A percentile compares a stretch with the other conserved stretches of the same genome.
phyloP scores from a whole-genome alignment of 177 flowering plant species.

The Vitis hybrid region DNA sequence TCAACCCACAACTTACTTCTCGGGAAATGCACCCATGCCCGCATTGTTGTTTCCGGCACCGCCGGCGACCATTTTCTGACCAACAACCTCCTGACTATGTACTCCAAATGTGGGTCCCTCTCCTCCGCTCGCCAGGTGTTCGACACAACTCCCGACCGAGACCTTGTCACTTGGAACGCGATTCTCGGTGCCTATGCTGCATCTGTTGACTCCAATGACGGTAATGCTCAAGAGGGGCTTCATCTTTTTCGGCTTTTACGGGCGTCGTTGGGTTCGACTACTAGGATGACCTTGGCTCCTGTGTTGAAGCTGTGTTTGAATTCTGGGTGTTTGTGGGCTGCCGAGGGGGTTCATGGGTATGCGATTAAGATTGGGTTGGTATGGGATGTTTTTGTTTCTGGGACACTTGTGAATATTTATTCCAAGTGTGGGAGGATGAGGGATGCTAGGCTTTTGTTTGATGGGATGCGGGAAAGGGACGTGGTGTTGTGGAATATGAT shows the following conservation, averaged over 20 bases:
- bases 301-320: conserved; percentile 45
- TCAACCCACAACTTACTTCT: conserved; percentile 22
- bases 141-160: conserved; percentile 35
- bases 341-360: conserved; percentile 53
- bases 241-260: conserved; percentile 30
- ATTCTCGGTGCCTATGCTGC: conserved; percentile 46
- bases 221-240: conserved; percentile 33
- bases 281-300: conserved; percentile 44
- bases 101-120: conserved; percentile 42
- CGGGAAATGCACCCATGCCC: conserved; percentile 34
- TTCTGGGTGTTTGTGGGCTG: conserved; percentile 22
- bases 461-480: conserved; percentile 45
- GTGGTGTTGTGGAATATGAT: conserved; percentile 61
- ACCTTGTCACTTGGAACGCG: conserved; percentile 59
- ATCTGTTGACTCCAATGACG: conserved; percentile 9
- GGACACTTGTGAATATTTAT: conserved; percentile 49
- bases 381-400: conserved; percentile 42
- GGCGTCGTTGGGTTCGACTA: conserved; percentile 10
- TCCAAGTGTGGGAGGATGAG: conserved; percentile 30
- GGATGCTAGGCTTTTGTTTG: conserved; percentile 45
- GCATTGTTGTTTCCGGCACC: conserved; percentile 30
- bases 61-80: conserved; percentile 33
- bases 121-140: conserved; percentile 46
- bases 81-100: conserved; percentile 56
- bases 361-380: conserved; percentile 53